These are phyloP conservation scores for Phialemoniopsis sp. DNA, from an alignment of 2,329 filamentous ascomycete species.

Conservation along the genomic window DNA sequence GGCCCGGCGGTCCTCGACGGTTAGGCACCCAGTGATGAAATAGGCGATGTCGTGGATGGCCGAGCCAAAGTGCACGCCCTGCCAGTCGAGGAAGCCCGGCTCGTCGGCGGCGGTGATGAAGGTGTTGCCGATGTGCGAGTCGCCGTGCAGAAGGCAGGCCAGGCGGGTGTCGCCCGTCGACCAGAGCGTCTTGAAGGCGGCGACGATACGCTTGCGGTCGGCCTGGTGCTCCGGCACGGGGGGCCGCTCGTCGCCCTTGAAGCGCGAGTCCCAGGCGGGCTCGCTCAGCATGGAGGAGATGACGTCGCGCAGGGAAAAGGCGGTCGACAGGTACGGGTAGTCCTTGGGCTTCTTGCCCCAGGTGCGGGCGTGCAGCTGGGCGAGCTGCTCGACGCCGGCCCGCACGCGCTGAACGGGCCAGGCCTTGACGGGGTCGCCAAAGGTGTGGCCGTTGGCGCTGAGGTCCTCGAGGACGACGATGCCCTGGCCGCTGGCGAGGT, in stretches of 20 bases:
- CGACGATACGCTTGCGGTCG: slow-evolving; percentile 5
- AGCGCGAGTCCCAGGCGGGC: no score
- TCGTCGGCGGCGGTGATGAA: slow-evolving; percentile 28
- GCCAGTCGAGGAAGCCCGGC: slow-evolving; percentile 37
- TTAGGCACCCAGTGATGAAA: slow-evolving; percentile 30
- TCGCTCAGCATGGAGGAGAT: slow-evolving; percentile 22
- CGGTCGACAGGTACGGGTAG: slow-evolving; percentile 13
- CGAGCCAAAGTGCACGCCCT: slow-evolving; percentile 32
- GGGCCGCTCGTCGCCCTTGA: no score
- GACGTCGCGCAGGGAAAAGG: not conserved
- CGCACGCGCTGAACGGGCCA: slow-evolving; percentile 25
- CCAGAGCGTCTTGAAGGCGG: slow-evolving; percentile 24
- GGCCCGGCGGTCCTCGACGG: slow-evolving; percentile 30
- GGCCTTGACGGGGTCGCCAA: slow-evolving; percentile 22
- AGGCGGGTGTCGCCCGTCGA: slow-evolving; percentile 11
- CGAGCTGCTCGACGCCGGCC: slow-evolving; percentile 31
- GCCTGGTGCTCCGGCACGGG: slow-evolving; percentile 25
- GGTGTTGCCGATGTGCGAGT: slow-evolving; percentile 38
- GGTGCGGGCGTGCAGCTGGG: slow-evolving; percentile 31
- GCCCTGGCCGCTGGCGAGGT: slow-evolving; percentile 26
- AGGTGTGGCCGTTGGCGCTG: slow-evolving; percentile 22
- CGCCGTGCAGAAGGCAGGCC: slow-evolving; percentile 30
- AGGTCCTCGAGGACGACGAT: slow-evolving; percentile 33
- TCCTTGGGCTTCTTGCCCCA: slow-evolving; percentile 26
- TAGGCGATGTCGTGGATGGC: slow-evolving; percentile 38